Percentiles rank a stretch among this genome's conserved stretches.
phyloP scores from a whole-genome alignment of 257 asterid species.

The Eucommia ulmoides region DNA sequence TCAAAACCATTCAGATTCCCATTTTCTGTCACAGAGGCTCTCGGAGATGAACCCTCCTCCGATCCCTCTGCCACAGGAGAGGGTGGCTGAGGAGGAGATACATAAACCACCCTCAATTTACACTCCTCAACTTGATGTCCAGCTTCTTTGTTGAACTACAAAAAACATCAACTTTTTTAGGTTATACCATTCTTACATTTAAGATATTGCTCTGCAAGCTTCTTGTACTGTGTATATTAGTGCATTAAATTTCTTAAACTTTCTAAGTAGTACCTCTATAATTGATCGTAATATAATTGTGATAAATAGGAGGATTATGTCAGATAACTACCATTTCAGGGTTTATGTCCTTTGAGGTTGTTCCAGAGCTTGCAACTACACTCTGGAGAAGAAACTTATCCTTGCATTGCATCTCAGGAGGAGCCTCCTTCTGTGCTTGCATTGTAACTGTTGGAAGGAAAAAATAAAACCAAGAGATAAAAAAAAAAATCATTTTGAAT shows the following conservation, averaged over 20 bases:
- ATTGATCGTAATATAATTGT: too few relatives aligned
- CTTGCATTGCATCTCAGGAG: constrained; percentile 72
- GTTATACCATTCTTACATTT: too few relatives aligned
- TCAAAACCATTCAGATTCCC: constrained; percentile 21
- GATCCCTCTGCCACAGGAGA: constrained; percentile 65
- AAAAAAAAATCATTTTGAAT: too few relatives aligned
- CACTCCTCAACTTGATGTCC: constrained; percentile 59
- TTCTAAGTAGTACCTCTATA: too few relatives aligned
- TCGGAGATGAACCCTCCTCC: constrained; percentile 52
- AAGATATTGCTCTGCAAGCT: neutral
- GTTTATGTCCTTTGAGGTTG: constrained; percentile 23
- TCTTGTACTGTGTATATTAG: too few relatives aligned
- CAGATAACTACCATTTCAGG: constrained; percentile 30
- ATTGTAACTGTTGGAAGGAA: too few relatives aligned
- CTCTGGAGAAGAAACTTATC: constrained; percentile 91
- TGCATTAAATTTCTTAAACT: too few relatives aligned
- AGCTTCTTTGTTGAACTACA: constrained; percentile 52
- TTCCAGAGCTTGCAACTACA: constrained; percentile 34
- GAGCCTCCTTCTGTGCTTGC: constrained; percentile 79
- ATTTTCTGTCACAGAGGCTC: constrained; percentile 24
- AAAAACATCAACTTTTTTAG: neutral
- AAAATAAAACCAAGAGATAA: too few relatives aligned
- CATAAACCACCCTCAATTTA: constrained; percentile 60
- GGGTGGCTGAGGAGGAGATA: constrained; percentile 54
- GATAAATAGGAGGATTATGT: too few relatives aligned